phyloP scores from a whole-genome alignment of 257 asterid species.

The Cynanchum wilfordii region DNA sequence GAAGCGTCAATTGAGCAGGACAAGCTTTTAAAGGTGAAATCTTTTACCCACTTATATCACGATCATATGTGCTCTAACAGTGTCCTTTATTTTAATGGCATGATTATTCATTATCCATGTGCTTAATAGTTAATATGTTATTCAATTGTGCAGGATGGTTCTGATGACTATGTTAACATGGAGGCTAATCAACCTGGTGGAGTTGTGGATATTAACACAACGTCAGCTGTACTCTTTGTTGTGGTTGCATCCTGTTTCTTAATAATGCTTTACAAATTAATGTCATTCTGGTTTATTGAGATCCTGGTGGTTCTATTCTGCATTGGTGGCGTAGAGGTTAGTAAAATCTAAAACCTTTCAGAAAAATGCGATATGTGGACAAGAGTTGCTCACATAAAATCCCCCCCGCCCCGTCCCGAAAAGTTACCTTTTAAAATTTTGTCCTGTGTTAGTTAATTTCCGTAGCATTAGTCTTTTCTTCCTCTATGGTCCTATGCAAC shows the following conservation, averaged over 20 bases:
- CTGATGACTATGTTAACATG: conserved; percentile 49
- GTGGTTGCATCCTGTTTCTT: conserved; percentile 87
- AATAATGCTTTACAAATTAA: conserved; percentile 83
- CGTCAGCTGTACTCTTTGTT: conserved; percentile 73
- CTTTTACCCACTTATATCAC: conserved; percentile 3
- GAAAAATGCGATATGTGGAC: no score
- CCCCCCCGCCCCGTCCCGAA: no score
- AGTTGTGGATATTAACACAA: conserved; percentile 65
- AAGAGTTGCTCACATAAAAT: neutral
- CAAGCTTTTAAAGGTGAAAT: conserved; percentile 62
- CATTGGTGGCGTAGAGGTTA: conserved; percentile 97
- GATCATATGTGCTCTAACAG: conserved; percentile 6
- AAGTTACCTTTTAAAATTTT: neutral
- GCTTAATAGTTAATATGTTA: conserved; percentile 5
- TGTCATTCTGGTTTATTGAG: conserved; percentile 85
- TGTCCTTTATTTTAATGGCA: neutral
- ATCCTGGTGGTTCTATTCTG: conserved; percentile 86
- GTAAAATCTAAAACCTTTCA: conserved; percentile 1
- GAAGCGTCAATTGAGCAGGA: conserved; percentile 82
- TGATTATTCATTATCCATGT: conserved; percentile 7
- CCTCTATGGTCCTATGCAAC: neutral
- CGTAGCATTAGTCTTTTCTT: neutral
- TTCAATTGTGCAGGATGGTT: conserved; percentile 63
- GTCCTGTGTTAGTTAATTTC: neutral
- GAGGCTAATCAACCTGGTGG: conserved; percentile 42